Evolutionary conservation across 495 filamentous ascomycete species (phyloP), one percentile per base, ranked within the genome.

Genomic region (Cryomyces minteri): DNA sequence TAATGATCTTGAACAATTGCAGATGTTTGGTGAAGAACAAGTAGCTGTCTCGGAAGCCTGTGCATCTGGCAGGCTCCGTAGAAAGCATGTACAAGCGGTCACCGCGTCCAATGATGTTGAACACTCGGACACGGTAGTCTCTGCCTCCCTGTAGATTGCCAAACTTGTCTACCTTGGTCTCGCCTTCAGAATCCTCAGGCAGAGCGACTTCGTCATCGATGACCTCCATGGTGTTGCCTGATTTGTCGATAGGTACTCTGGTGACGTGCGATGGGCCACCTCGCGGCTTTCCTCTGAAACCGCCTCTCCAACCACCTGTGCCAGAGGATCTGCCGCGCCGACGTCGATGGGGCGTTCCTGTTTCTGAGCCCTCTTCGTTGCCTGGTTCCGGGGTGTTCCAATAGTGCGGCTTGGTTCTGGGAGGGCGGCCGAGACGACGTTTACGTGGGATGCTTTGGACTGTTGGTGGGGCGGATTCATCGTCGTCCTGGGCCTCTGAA

Each of bases 1-100:
- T 79, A 51, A 94, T 90, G 55, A 95, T 90, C 66, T 95, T 95
- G 69, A 85, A 87, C 14, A 95, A 79, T 55, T 86, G 76, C 57
- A 80, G 82, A 66, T 95, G 88, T 58, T 93, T 94, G 53, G 88
- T 88, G 69, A 98, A 98, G 70, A 98, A 98, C 11, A 98, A 71
- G 58, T 98, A 98, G 46, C 83, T 90, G 64, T 98, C 90, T 44
- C 90, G 69, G 71, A 98, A 98, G 5, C 90, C 90, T 41, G 93
- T 88, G 54, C 90, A 98, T 46, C 90, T 76, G 18, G 90, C 90
- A 4, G 90, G 90, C 54, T 98, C 90, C 2, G 90, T 98, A 2
- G 87, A 94, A 55, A 98, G 67, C 90, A 98, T 98, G 74, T 98
- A 98, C 11, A 92, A 73, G 25, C 85, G 65, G 30, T 90, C 72